These are phyloP conservation scores for Eruca vesicaria DNA, from an alignment of 441 rosid species.

Conservation along the genomic window DNA sequence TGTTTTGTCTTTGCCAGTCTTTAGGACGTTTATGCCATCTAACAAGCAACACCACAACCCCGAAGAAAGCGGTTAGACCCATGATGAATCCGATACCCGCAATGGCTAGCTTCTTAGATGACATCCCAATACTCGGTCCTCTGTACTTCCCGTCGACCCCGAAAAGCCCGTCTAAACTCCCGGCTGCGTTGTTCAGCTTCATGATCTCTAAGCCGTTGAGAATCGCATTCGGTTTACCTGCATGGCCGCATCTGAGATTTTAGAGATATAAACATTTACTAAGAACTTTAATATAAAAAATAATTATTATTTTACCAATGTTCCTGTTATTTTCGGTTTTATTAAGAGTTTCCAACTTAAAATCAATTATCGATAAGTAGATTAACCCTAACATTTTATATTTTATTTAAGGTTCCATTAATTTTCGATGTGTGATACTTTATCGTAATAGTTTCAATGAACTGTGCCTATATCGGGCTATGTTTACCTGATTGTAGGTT, in stretches of 20 bases:
- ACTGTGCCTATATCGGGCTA: neutral
- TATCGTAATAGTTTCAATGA: neutral
- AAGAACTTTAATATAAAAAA: no score
- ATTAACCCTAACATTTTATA: no score
- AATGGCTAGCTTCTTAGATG: constrained; percentile 42
- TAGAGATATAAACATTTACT: neutral
- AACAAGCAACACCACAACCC: constrained; percentile 39
- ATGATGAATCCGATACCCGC: constrained; percentile 45
- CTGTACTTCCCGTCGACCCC: constrained; percentile 39
- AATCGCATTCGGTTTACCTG: constrained; percentile 48
- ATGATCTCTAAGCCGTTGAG: constrained; percentile 59
- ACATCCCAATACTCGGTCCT: constrained; percentile 25
- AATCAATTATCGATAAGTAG: no score
- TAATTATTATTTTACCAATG: no score
- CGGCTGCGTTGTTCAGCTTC: constrained; percentile 50
- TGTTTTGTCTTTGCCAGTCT: constrained; percentile 56
- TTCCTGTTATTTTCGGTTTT: no score
- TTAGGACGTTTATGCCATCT: constrained; percentile 48
- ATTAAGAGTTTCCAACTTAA: no score
- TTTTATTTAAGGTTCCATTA: no score
- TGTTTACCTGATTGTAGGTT: constrained; percentile 28
- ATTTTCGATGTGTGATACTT: no score
- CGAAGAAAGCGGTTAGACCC: constrained; percentile 42
- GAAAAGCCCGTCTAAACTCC: constrained; percentile 48
- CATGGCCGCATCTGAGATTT: neutral